These are phyloP conservation scores for Musa beccarii DNA, from an alignment of 176 grass and related monocot species.

Conservation along the genomic window DNA sequence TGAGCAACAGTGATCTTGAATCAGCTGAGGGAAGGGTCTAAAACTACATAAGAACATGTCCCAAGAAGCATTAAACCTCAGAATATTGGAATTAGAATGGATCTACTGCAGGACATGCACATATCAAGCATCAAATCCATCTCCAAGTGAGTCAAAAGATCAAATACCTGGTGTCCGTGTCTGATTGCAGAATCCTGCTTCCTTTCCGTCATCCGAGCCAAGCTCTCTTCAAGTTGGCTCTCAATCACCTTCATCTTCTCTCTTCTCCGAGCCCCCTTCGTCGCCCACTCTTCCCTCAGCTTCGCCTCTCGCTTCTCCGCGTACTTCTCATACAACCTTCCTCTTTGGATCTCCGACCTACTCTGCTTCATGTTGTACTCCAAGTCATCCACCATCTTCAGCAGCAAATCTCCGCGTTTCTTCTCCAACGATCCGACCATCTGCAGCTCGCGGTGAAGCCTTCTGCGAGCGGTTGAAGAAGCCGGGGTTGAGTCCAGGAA, in stretches of 20 bases:
- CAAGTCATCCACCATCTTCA: constrained; percentile 3
- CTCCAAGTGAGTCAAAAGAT: background rate
- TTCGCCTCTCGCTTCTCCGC: constrained; percentile 45
- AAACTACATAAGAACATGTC: background rate
- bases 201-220: background rate
- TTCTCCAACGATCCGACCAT: constrained; percentile 44
- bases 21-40: too few relatives aligned
- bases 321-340: constrained; percentile 49
- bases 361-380: constrained; percentile 4
- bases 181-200: background rate
- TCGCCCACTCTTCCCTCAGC: constrained; percentile 27
- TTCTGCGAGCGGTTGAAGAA: too few relatives aligned
- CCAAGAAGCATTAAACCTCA: background rate
- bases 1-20: too few relatives aligned
- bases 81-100: background rate
- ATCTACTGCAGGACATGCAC: background rate
- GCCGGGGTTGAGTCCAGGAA: background rate
- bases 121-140: background rate
- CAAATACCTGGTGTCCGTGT: background rate
- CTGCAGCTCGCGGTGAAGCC: constrained; percentile 22
- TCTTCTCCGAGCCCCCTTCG: constrained; percentile 15
- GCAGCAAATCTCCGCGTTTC: constrained; percentile 32
- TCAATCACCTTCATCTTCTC: constrained; percentile 11
- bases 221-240: background rate
- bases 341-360: constrained; percentile 8